A percentile compares a stretch with the other conserved stretches of the same genome.
phyloP scores from a whole-genome alignment of 768 basidiomycete genomes.

The Psilocybe sp. region DNA sequence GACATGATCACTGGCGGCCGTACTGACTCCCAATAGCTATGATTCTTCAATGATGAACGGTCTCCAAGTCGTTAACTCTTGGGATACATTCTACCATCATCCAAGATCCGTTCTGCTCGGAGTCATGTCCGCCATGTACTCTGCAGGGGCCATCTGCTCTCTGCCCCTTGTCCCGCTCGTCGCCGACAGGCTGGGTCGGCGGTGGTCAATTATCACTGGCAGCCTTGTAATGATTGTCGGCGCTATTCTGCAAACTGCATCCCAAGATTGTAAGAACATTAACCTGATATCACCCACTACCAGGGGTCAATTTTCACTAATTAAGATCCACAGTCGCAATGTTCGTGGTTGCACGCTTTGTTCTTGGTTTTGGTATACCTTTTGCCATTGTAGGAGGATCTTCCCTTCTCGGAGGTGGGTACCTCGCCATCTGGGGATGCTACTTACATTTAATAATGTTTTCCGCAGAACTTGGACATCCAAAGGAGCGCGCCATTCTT shows the following conservation, averaged over 20 bases:
- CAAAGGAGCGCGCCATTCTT: constrained; percentile 64
- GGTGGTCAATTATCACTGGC: constrained; percentile 48
- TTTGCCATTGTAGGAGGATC: constrained; percentile 66
- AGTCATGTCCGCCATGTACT: constrained; percentile 57
- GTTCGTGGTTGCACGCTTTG: constrained; percentile 55
- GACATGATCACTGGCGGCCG: neutral
- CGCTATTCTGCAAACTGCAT: constrained; percentile 41
- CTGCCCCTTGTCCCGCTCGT: constrained; percentile 52
- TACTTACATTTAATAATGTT: neutral
- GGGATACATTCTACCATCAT: constrained; percentile 51
- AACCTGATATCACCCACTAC: neutral
- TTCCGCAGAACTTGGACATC: constrained; percentile 56
- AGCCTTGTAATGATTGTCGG: constrained; percentile 48
- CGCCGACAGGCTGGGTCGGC: constrained; percentile 49
- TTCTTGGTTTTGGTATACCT: constrained; percentile 57
- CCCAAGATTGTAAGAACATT: constrained; percentile 42
- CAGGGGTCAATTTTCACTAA: neutral
- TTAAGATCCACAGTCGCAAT: constrained; percentile 40
- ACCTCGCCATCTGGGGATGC: no score
- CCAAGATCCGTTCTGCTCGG: constrained; percentile 55
- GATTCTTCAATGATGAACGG: constrained; percentile 65
- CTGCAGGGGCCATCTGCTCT: constrained; percentile 54
- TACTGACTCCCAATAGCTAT: constrained; percentile 31
- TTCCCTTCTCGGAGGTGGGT: constrained; percentile 53
- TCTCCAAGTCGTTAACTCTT: constrained; percentile 55